Percentiles rank a stretch among this genome's conserved stretches.
phyloP scores from a whole-genome alignment of 2,329 filamentous ascomycete species.

The Pseudofabraea citricarpa region DNA sequence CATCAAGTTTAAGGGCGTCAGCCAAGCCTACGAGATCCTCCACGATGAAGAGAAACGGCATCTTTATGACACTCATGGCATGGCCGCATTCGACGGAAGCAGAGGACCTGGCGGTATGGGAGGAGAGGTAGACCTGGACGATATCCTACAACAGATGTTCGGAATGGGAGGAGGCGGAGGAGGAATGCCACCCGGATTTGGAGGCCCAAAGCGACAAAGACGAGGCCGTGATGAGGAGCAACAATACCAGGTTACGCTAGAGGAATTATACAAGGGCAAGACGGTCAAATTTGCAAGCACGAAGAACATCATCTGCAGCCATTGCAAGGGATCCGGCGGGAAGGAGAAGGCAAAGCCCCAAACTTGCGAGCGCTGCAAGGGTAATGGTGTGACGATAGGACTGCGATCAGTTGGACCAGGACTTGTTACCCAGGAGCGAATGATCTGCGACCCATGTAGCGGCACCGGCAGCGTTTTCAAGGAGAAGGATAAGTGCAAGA shows the following conservation, averaged over 20 bases:
- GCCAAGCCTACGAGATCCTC: conserved; percentile 96
- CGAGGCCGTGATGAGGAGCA: conserved; percentile 83
- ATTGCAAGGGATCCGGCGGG: conserved; percentile 84
- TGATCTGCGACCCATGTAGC: conserved; percentile 76
- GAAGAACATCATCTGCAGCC: conserved; percentile 84
- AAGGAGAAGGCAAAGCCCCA: conserved; percentile 87
- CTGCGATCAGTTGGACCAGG: conserved; percentile 83
- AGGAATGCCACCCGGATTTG: conserved; percentile 30
- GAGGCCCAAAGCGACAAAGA: conserved; percentile 54
- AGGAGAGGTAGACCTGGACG: conserved; percentile 79
- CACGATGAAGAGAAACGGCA: conserved; percentile 90
- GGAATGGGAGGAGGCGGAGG: conserved; percentile 61
- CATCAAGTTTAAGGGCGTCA: conserved; percentile 86
- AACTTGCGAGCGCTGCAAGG: conserved; percentile 79
- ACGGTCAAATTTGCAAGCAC: conserved; percentile 95
- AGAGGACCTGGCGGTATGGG: conserved; percentile 57
- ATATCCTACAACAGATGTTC: conserved; percentile 92
- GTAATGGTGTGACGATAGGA: conserved; percentile 70
- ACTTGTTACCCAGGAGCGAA: conserved; percentile 74
- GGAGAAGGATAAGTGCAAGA: conserved; percentile 97
- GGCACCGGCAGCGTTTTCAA: conserved; percentile 85
- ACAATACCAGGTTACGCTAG: conserved; percentile 83
- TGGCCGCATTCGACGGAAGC: conserved; percentile 84
- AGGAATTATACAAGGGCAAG: conserved; percentile 98
- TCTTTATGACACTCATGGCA: conserved; percentile 90